A percentile compares a stretch with the other conserved stretches of the same genome.
These are phyloP conservation scores for Corylus avellana DNA, from an alignment of 306 rosid species.

Conservation along the genomic window DNA sequence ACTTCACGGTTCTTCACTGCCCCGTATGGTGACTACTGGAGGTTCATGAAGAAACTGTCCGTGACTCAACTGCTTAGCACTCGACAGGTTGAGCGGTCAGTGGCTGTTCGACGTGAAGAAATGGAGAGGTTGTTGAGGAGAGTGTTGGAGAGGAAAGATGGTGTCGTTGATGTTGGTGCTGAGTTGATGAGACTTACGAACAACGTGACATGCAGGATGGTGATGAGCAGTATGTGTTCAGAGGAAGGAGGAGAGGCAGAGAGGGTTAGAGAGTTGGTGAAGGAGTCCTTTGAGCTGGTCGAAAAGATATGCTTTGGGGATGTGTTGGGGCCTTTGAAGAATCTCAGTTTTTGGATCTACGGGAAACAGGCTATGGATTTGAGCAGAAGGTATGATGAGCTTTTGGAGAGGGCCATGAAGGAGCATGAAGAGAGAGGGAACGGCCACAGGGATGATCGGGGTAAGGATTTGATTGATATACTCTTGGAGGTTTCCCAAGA, in stretches of 20 bases:
- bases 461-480: constrained; percentile 43
- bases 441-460: neutral
- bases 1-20: constrained; percentile 48
- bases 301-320: constrained; percentile 54
- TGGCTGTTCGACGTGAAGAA: constrained; percentile 31
- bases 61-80: constrained; percentile 36
- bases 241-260: constrained; percentile 44
- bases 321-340: constrained; percentile 51
- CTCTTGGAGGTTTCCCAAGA: constrained; percentile 47
- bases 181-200: constrained; percentile 55
- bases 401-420: constrained; percentile 48
- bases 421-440: constrained; percentile 40
- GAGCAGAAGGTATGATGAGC: constrained; percentile 45
- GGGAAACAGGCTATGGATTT: constrained; percentile 50
- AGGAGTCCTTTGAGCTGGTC: constrained; percentile 40
- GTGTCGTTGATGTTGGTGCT: constrained; percentile 38
- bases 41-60: constrained; percentile 56
- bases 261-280: constrained; percentile 41
- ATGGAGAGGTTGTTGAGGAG: constrained; percentile 9
- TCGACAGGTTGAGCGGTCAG: constrained; percentile 38
- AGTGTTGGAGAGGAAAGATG: constrained; percentile 22
- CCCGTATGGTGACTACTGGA: constrained; percentile 52
- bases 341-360: constrained; percentile 44
- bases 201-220: constrained; percentile 49
- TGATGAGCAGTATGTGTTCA: constrained; percentile 51